Evolutionary conservation across 768 basidiomycete species (phyloP).

Genomic region (Boletus edulis): DNA sequence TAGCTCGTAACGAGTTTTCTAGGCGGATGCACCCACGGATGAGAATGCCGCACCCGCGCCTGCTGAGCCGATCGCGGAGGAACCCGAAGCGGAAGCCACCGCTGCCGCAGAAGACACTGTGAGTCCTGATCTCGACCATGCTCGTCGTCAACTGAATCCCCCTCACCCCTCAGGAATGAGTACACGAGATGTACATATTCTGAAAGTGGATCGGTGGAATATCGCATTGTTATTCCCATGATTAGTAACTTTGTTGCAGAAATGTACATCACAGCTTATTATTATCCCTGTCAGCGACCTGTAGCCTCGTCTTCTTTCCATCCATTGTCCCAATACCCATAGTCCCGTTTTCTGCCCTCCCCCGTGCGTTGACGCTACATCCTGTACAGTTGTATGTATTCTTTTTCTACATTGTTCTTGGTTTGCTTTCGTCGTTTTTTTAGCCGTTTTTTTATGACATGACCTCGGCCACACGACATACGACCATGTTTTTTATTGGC

Average conservation of each 20-base stretch:
- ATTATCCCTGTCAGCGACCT: slow-evolving; percentile 32
- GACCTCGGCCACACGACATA: slow-evolving; percentile 8
- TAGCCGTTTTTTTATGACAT: slow-evolving; percentile 6
- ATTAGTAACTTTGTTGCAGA: slow-evolving; percentile 23
- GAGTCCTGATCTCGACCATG: slow-evolving; percentile 8
- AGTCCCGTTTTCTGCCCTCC: slow-evolving; percentile 5
- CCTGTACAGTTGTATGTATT: slow-evolving; percentile 19
- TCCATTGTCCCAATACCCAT: slow-evolving; percentile 16
- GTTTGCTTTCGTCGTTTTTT: slow-evolving; percentile 20
- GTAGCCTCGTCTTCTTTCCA: slow-evolving; percentile 18
- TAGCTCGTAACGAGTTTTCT: neutral
- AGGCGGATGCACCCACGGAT: slow-evolving; percentile 36
- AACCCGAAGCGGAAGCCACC: slow-evolving; percentile 44
- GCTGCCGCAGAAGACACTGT: slow-evolving; percentile 37
- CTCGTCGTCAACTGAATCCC: neutral
- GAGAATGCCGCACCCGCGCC: slow-evolving; percentile 39
- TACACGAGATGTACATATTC: slow-evolving; percentile 9
- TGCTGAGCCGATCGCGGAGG: slow-evolving; percentile 53
- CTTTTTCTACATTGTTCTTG: slow-evolving; percentile 19
- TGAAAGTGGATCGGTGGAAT: slow-evolving; percentile 13
- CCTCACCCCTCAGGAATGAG: slow-evolving; percentile 21
- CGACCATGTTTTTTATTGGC: slow-evolving; percentile 13
- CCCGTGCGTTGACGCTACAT: slow-evolving; percentile 13
- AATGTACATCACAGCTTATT: slow-evolving; percentile 33
- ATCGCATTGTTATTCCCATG: slow-evolving; percentile 11